Percentiles rank a stretch among this genome's conserved stretches.
Conservation (phyloP, 2,329 filamentous ascomycete genomes). For the Magnaporthales sp. region DNA sequence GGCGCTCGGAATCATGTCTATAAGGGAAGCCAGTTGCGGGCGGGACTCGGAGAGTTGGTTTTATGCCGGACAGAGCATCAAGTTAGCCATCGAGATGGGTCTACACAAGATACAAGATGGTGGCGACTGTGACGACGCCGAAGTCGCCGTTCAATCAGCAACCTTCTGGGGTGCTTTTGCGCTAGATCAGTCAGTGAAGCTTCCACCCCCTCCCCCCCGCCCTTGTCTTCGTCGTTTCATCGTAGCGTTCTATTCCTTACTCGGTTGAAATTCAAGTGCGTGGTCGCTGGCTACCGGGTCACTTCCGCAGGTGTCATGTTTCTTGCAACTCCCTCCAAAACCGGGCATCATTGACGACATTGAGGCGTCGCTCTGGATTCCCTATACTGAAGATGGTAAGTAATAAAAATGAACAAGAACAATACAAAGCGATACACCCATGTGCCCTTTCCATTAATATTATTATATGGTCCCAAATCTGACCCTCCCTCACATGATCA, state of each 20-base stretch:
- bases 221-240: not conserved
- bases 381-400: constrained; percentile 49
- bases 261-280: constrained; percentile 30
- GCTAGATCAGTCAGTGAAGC: constrained; percentile 50
- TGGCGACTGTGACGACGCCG: constrained; percentile 36
- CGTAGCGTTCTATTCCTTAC: not conserved
- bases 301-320: constrained; percentile 50
- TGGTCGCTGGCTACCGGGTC: constrained; percentile 58
- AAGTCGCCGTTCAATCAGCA: constrained; percentile 48
- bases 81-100: constrained; percentile 64
- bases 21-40: constrained; percentile 64
- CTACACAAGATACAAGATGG: constrained; percentile 45
- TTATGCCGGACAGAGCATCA: constrained; percentile 63
- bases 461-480: not conserved
- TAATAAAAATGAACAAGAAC: not conserved
- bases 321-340: constrained; percentile 47
- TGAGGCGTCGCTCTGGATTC: constrained; percentile 51
- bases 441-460: not conserved
- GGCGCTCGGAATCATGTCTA: constrained; percentile 67
- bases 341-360: constrained; percentile 51
- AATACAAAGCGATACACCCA: not conserved
- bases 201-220: not conserved
- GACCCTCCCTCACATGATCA: not conserved
- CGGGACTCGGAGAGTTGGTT: constrained; percentile 66
- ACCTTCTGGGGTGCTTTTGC: constrained; percentile 57